These are phyloP conservation scores for Colletotrichum zoysiae DNA, from an alignment of 2,329 filamentous ascomycete species.

Conservation along the genomic window DNA sequence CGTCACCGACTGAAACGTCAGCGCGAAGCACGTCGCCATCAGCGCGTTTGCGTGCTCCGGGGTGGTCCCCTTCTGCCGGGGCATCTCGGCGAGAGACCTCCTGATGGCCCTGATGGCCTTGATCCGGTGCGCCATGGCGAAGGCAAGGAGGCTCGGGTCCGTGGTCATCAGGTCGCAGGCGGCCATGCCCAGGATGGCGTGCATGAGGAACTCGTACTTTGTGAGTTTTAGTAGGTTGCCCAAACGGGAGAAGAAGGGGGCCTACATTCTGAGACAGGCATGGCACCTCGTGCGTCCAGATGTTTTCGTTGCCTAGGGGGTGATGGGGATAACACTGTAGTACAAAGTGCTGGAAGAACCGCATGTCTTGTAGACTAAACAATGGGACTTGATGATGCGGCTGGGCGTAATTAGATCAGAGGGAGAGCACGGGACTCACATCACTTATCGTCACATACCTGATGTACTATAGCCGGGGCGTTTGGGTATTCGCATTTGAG, in stretches of 20 bases:
- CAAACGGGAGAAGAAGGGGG: constrained; percentile 4
- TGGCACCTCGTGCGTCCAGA: constrained; percentile 77
- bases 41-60: constrained; percentile 70
- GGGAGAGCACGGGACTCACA: no score
- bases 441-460: constrained; percentile 51
- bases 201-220: constrained; percentile 76
- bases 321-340: constrained; percentile 72
- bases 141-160: constrained; percentile 64
- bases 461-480: constrained; percentile 62
- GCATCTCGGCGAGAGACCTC: constrained; percentile 60
- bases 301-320: constrained; percentile 72
- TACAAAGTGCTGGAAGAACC: constrained; percentile 77
- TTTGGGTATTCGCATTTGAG: constrained; percentile 73
- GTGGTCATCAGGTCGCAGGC: constrained; percentile 72
- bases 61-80: constrained; percentile 53
- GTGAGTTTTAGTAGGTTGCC: background rate
- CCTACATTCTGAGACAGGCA: constrained; percentile 75
- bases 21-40: constrained; percentile 69
- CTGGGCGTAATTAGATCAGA: constrained; percentile 48
- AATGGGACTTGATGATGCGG: constrained; percentile 69
- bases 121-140: constrained; percentile 74
- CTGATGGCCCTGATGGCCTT: constrained; percentile 75
- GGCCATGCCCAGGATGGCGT: constrained; percentile 75
- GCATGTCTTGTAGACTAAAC: constrained; percentile 74
- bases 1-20: constrained; percentile 70